Evolutionary conservation across 352 stramenopile genomes (phyloP).

Genomic region (Phytophthora tentaculata): DNA sequence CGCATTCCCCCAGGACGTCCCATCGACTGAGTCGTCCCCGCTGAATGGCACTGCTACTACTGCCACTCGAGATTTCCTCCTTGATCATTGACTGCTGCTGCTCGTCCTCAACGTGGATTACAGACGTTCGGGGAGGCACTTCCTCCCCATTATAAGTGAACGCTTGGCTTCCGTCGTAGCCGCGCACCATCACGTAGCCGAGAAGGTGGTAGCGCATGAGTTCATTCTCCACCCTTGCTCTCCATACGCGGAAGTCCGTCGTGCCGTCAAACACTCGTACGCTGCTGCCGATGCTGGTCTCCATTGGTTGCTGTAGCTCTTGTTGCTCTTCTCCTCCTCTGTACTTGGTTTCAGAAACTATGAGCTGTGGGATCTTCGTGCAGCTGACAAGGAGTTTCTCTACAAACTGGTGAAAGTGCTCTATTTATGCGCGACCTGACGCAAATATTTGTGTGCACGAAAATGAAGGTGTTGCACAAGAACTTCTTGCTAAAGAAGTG

Average conservation of each 20-base stretch:
- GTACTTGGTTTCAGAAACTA: neutral
- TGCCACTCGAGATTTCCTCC: conserved; percentile 26
- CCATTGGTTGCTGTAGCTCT: conserved; percentile 12
- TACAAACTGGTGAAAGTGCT: neutral
- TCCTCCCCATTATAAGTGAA: conserved; percentile 54
- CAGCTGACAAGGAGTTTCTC: conserved; percentile 1
- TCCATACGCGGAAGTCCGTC: conserved; percentile 54
- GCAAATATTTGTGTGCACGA: neutral
- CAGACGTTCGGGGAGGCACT: conserved; percentile 38
- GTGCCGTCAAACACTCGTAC: conserved; percentile 50
- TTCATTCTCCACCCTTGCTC: conserved; percentile 54
- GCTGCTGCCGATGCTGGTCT: conserved; percentile 16
- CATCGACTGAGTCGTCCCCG: conserved; percentile 40
- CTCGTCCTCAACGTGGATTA: conserved; percentile 33
- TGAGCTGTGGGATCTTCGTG: neutral
- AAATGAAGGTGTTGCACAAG: neutral
- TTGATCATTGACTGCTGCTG: conserved; percentile 25
- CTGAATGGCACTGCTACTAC: neutral
- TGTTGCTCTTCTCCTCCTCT: neutral
- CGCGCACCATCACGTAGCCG: conserved; percentile 51
- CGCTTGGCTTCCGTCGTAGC: conserved; percentile 53
- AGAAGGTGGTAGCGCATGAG: conserved; percentile 58
- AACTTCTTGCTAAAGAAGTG: too few species aligned
- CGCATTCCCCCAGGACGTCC: conserved; percentile 47
- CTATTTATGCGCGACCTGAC: neutral